Conservation (phyloP, 352 stramenopile genomes). For the Phytophthora tentaculata region DNA sequence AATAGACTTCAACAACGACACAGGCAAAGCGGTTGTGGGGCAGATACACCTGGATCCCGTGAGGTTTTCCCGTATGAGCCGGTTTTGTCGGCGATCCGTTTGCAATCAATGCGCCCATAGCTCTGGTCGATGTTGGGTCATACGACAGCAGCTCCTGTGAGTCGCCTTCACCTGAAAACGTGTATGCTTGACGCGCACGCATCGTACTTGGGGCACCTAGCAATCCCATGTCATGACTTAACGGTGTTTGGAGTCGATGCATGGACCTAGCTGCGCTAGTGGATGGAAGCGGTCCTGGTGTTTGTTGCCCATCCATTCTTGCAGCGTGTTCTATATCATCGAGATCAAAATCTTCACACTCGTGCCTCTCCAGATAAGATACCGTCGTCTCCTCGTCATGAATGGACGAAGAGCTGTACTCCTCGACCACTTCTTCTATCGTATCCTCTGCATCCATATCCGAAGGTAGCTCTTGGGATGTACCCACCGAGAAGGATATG, state of each 20-base stretch:
- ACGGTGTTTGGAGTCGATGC: slow-evolving; percentile 73
- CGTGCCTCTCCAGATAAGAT: slow-evolving; percentile 37
- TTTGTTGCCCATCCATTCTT: slow-evolving; percentile 38
- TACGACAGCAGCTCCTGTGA: slow-evolving; percentile 63
- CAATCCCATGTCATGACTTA: slow-evolving; percentile 43
- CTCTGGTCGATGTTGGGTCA: slow-evolving; percentile 71
- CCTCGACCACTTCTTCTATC: slow-evolving; percentile 42
- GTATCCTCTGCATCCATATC: slow-evolving; percentile 56
- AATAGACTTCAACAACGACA: slow-evolving; percentile 71
- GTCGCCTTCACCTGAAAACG: slow-evolving; percentile 52
- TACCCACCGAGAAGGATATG: slow-evolving; percentile 85
- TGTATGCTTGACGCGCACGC: slow-evolving; percentile 53
- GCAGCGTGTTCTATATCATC: slow-evolving; percentile 53
- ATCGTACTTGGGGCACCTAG: slow-evolving; percentile 46
- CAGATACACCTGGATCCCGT: slow-evolving; percentile 81
- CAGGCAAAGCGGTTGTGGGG: slow-evolving; percentile 87
- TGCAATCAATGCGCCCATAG: slow-evolving; percentile 43
- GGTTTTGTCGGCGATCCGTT: slow-evolving; percentile 57
- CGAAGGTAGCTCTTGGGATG: slow-evolving; percentile 76
- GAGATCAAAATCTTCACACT: slow-evolving; percentile 48
- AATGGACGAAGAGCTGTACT: slow-evolving; percentile 31
- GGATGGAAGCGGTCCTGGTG: slow-evolving; percentile 51
- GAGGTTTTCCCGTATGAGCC: slow-evolving; percentile 39
- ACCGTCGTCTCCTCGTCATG: slow-evolving; percentile 30
- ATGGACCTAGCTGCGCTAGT: slow-evolving; percentile 64